Evolutionary conservation across 192 early-diverging fungal species (phyloP).

Genomic region (Bifiguratus adelaidae): DNA sequence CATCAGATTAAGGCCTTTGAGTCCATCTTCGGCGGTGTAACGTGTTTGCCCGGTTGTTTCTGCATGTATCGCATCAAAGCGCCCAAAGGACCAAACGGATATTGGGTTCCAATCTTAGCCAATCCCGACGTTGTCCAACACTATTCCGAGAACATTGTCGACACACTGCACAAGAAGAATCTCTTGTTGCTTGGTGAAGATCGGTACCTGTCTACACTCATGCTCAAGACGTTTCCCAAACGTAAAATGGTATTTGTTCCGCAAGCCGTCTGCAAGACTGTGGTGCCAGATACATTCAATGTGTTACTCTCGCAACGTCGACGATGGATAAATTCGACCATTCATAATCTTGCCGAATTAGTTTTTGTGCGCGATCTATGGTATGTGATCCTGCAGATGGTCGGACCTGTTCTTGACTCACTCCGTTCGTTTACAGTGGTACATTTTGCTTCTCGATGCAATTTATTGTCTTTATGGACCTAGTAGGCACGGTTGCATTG

Average conservation of each 20-base stretch:
- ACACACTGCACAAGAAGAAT: conserved; percentile 90
- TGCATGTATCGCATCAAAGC: conserved; percentile 78
- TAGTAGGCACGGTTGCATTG: conserved; percentile 84
- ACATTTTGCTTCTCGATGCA: conserved; percentile 92
- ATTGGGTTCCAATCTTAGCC: conserved; percentile 69
- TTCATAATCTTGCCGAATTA: conserved; percentile 82
- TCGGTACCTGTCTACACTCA: conserved; percentile 90
- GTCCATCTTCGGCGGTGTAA: conserved; percentile 72
- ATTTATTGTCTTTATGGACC: conserved; percentile 93
- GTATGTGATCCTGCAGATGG: too few relatives aligned
- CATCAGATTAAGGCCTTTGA: conserved; percentile 72
- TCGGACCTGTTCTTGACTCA: too few relatives aligned
- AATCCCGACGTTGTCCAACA: conserved; percentile 77
- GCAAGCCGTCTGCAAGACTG: conserved; percentile 84
- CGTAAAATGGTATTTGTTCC: conserved; percentile 94
- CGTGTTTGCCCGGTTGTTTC: conserved; percentile 71
- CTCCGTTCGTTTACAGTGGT: too few relatives aligned
- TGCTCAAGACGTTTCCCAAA: conserved; percentile 88
- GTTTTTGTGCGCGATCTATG: conserved; percentile 77
- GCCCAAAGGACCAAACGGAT: conserved; percentile 61
- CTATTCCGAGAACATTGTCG: conserved; percentile 72
- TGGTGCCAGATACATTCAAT: conserved; percentile 80
- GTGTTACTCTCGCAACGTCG: conserved; percentile 76
- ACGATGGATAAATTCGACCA: conserved; percentile 95
- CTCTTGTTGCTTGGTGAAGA: conserved; percentile 90